Evolutionary conservation across 306 rosid genomes (phyloP).

Genomic region (Cercis canadensis): DNA sequence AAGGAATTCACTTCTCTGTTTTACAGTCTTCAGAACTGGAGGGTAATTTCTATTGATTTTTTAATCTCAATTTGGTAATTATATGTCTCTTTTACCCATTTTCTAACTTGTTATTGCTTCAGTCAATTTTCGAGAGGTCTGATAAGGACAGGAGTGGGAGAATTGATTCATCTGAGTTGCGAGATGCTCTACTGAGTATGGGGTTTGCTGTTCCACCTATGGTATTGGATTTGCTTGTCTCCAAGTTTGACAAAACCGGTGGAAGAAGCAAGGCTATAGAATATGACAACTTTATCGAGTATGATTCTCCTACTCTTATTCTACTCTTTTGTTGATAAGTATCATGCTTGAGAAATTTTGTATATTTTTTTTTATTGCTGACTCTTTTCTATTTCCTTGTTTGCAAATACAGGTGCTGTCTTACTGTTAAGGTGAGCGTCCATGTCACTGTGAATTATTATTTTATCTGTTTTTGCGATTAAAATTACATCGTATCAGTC

Average conservation of each 20-base stretch:
- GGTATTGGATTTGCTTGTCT: constrained; percentile 86
- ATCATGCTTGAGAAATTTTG: background rate
- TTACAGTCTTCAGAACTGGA: constrained; percentile 95
- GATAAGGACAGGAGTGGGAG: constrained; percentile 94
- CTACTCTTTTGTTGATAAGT: background rate
- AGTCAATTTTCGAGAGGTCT: constrained; percentile 84
- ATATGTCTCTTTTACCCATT: background rate
- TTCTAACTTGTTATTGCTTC: constrained; percentile 30
- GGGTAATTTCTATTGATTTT: constrained; percentile 53
- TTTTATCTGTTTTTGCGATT: constrained; percentile 28
- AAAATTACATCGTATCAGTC: constrained; percentile 14
- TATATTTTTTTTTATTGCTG: background rate
- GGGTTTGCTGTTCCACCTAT: constrained; percentile 81
- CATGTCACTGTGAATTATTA: constrained; percentile 8
- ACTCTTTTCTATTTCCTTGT: constrained; percentile 22
- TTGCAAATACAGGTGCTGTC: constrained; percentile 84
- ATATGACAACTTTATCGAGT: constrained; percentile 98
- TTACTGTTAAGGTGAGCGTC: constrained; percentile 88
- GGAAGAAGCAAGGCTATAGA: constrained; percentile 79
- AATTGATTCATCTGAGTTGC: constrained; percentile 73
- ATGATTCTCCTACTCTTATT: constrained; percentile 28
- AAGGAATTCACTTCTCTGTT: constrained; percentile 86
- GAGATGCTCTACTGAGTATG: constrained; percentile 86
- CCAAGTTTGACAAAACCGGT: constrained; percentile 93
- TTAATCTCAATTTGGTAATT: constrained; percentile 13